These are phyloP conservation scores for Cordia subcordata DNA, from an alignment of 257 asterid genomes.

Conservation along the genomic window DNA sequence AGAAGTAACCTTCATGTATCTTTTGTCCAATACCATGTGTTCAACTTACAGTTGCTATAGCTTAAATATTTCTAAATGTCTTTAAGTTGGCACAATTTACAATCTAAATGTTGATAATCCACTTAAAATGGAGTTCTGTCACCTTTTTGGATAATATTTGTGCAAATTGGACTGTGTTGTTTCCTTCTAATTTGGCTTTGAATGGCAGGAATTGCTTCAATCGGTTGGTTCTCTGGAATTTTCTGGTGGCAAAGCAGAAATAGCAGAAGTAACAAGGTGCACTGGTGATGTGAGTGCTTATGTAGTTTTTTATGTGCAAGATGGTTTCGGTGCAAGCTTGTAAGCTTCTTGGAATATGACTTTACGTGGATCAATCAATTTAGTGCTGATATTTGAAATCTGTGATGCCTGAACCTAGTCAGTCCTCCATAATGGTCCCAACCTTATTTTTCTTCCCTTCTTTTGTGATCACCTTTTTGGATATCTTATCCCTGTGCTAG, in stretches of 20 bases:
- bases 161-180: not conserved
- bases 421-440: too few species aligned
- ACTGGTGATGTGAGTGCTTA: conserved; percentile 79
- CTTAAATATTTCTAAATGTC: too few species aligned
- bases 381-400: too few species aligned
- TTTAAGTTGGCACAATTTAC: too few species aligned
- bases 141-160: too few species aligned
- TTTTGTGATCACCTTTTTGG: too few species aligned
- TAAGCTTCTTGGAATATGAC: not conserved
- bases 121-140: not conserved
- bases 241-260: conserved; percentile 72
- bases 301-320: not conserved
- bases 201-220: conserved; percentile 69
- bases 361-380: not conserved
- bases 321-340: conserved; percentile 7
- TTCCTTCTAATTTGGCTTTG: conserved; percentile 7
- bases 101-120: too few species aligned
- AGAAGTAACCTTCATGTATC: too few species aligned
- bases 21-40: too few species aligned
- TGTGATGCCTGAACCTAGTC: too few species aligned
- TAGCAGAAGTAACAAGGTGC: conserved; percentile 79
- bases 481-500: too few species aligned
- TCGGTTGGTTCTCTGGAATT: conserved; percentile 58
- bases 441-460: too few species aligned
- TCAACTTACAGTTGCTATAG: not conserved